Evolutionary conservation across 495 filamentous ascomycete genomes (phyloP), one percentile per base, ranked within the genome.

Genomic region (Parachaetomium inaequale): DNA sequence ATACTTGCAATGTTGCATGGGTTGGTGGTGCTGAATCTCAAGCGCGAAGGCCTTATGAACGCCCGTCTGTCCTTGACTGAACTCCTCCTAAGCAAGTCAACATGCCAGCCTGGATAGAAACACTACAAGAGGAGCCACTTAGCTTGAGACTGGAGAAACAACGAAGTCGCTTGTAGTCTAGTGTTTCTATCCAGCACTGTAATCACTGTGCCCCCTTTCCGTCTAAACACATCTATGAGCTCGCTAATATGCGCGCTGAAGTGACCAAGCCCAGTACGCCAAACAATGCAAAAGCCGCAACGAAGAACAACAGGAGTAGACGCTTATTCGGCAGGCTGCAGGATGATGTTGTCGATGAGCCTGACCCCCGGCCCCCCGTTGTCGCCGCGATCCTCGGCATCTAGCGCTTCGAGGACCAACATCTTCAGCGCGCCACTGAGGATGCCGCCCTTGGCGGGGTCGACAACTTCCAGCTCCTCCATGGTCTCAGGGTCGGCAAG

Each of bases 281-380:
- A 42, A 26, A 42, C 31, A 50, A 56, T 62, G 60, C 52, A 56
- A 55, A 49, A 21, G 8, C 19, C 6, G n/a, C 19, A 12, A 2
- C 14, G 6, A 1, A 8, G 15, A 59, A 50, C 8, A 7, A 17
- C 7, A 2, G 36, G 14, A 40, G 12, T 17, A 11, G 7, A 23
- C 51, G 4, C 32, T 15, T 40, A 14, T n/a, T 32, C 42, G 3
- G 31, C 21, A 7, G 85, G 82, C 65, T 82, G 76, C 34, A 94
- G 74, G 57, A 95, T 88, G 67, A 98, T 85, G 67, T 98, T 98
- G 71, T 98, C 94, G 72, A 98, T 97, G 71, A 98, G 75, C 58
- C 94, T 82, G 21, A 98, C 94, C 21, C 73, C 42, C 7, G 90
- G 79, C 0, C 86, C 86, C 25, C 78, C 79, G 28, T 86, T 89